Base-by-base conservation (phyloP, 257 asterid species). In the Nicotiana tomentosiformis region DNA sequence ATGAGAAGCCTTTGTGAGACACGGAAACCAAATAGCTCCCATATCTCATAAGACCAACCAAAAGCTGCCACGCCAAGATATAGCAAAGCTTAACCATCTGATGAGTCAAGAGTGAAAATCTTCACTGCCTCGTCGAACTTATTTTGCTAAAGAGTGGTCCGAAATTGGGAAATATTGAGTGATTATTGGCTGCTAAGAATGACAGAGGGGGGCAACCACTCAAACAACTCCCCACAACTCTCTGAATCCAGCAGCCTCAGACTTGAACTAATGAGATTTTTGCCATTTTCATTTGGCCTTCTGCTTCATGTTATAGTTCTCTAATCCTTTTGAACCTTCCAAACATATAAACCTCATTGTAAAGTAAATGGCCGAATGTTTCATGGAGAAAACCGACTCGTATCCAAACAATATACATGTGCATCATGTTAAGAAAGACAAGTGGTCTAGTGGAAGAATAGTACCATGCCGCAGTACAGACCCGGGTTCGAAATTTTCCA, bases 1-100 rank as follows among this genome's bases (percentile, higher is more conserved):
- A 7, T 32, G 18, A 58, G 84, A 64, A 65, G 78, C 69, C 78
- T 86, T 82, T 20, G 77, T 84, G 81, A 83, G 86, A 81, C 77
- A 58, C 85, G 64, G 80, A 20, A 74, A 49, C 62, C 61, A 51
- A 49, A 49, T 49, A 49, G 80, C 20, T 74, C 62, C 62, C 26
- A 15, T 23, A 74, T 55, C 86, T n/a, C 39, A 70, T 12, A 12
- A 7, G 65, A 83, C 78, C 82, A 39, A 49, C 5, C 5, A 74
- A 74, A 49, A 51, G 62, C 53, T 74, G 80, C 15, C 62, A 49
- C 80, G 33, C 67, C 74, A 55, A 33, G 62, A 66, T 51, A 67
- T 83, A 58, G 68, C 64, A 17, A 57, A 57, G 64, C 64, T 57
- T 11, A 57, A 57, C 35, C n/a, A 18, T 7, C 64, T 57, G 26